Base-by-base conservation (phyloP, 148 eudicot genomes). In the Persicaria maculosa region DNA sequence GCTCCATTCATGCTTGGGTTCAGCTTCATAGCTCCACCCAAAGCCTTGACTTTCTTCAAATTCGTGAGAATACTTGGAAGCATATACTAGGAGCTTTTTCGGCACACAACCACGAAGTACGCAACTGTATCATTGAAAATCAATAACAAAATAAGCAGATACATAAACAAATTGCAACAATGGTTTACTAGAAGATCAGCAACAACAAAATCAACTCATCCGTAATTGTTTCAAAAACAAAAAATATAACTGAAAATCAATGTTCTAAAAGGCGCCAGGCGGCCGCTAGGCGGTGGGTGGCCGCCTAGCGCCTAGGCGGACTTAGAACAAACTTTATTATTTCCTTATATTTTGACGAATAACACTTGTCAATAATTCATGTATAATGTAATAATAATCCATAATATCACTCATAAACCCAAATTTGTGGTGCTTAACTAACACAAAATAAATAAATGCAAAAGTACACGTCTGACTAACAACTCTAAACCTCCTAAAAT, bases 51-150 rank as follows among this genome's bases (percentile, higher is more conserved):
- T 95, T 81, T 95, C 99, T 53, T 95, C 96, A 80, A 95, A 95
- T 79, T 90, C 99, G 72, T 95, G 99, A 76, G 97, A 79, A 80
- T 84, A 95, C 83, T 90, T 95, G 52, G 97, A 95, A 22, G 97
- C 80, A 71, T 90, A 95, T 17, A 95, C 99, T 55, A 92, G 96
- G 52, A 95, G 82, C 82, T 95, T 95, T 81, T 95, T 95, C 2
- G 98, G 98, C 71, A 95, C 99, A 84, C 99, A 95, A 74, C 99
- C 99, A 72, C 99, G 96, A 73, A 95, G 96, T 40, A 95, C 99
- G 74, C 99, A 95, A 76, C 99, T 95, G 84, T 77, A 86, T 15
- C 46, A 65, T 65, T 40, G 70, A 58, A 58, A 58, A 31, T 31
- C 19, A 5, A 6, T 1, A 58, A 19, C 25, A 19, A 19, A 8